A percentile compares a stretch with the other conserved stretches of the same genome.
Conservation (phyloP, 805 yeast genomes). For the Yamadazyma laniorum region DNA sequence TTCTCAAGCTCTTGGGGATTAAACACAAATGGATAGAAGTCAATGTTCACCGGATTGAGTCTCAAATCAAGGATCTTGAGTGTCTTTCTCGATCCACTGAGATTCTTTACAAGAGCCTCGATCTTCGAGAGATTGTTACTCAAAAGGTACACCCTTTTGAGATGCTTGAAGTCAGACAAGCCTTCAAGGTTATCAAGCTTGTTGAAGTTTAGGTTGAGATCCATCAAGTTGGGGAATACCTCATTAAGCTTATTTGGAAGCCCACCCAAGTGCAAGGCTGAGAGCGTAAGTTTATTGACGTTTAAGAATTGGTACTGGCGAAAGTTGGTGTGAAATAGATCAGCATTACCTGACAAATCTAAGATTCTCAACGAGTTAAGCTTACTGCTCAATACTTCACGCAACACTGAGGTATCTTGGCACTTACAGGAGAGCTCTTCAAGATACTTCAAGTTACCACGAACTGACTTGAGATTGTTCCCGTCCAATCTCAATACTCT, state of each 20-base stretch:
- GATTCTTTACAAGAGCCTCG: constrained; percentile 29
- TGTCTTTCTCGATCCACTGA: constrained; percentile 28
- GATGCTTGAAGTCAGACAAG: constrained; percentile 30
- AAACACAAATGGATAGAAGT: constrained; percentile 53
- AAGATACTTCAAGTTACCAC: constrained; percentile 30
- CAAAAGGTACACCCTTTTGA: constrained; percentile 41
- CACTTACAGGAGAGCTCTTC: constrained; percentile 46
- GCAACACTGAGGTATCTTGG: constrained; percentile 20
- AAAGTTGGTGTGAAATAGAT: constrained; percentile 11
- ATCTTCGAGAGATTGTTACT: constrained; percentile 44
- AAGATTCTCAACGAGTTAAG: constrained; percentile 27
- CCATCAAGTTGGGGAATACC: constrained; percentile 46
- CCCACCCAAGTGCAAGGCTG: constrained; percentile 43
- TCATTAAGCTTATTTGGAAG: constrained; percentile 39
- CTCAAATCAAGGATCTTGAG: constrained; percentile 46
- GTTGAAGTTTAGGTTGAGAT: constrained; percentile 52
- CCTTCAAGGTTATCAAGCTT: constrained; percentile 33
- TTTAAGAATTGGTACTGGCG: constrained; percentile 25
- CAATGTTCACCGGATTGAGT: constrained; percentile 47
- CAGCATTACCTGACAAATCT: constrained; percentile 41
- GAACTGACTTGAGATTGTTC: constrained; percentile 28
- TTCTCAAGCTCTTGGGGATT: constrained; percentile 41
- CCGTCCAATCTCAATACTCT: constrained; percentile 48
- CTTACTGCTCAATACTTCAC: constrained; percentile 11
- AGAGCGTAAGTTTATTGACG: constrained; percentile 40